These are phyloP conservation scores for Ustilago hordei DNA, from an alignment of 1,284 basidiomycete genomes.

Conservation along the genomic window DNA sequence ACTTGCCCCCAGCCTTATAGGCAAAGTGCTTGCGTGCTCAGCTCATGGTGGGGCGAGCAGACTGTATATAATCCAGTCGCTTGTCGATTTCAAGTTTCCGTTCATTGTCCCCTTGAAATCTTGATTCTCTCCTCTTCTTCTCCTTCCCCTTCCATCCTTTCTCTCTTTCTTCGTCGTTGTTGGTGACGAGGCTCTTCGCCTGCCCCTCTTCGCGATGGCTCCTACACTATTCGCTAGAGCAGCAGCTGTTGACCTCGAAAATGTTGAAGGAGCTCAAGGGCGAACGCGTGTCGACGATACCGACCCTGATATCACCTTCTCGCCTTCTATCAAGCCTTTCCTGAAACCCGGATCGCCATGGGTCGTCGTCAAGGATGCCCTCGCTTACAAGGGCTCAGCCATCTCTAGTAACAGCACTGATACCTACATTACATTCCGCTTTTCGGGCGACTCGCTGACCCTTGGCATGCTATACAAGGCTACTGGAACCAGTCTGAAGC, in stretches of 20 bases:
- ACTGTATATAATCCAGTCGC: background rate
- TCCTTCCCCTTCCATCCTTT: background rate
- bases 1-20: background rate
- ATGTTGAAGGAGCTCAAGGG: background rate
- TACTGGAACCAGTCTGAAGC: conserved; percentile 6
- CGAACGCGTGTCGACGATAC: conserved; percentile 37
- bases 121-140: background rate
- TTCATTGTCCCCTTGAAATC: background rate
- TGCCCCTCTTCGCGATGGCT: background rate
- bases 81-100: background rate
- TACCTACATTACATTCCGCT: conserved; percentile 19
- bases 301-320: conserved; percentile 20
- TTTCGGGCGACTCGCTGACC: conserved; percentile 25
- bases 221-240: conserved; percentile 6
- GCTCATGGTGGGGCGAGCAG: background rate
- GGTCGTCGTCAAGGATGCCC: background rate
- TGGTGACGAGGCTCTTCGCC: background rate
- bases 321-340: conserved; percentile 22
- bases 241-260: background rate
- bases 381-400: conserved; percentile 19
- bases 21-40: background rate
- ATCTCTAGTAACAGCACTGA: conserved; percentile 7
- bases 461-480: conserved; percentile 28
- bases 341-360: conserved; percentile 4
- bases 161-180: background rate